phyloP scores from a whole-genome alignment of 352 stramenopile genomes.

The Phytopythium oedochilum region DNA sequence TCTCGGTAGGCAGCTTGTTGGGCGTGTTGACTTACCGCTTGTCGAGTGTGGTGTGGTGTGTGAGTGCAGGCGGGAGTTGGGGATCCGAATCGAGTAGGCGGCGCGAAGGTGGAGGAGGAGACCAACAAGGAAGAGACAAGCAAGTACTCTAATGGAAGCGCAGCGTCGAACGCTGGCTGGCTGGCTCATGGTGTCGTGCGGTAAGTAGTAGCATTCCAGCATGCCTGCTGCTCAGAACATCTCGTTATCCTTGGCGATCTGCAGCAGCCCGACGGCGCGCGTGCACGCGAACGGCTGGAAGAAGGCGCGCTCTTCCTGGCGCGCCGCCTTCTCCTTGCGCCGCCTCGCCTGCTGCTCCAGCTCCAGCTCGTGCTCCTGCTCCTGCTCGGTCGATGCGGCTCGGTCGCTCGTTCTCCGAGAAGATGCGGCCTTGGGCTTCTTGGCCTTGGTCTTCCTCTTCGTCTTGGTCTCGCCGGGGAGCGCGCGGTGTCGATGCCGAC shows the following conservation, averaged over 20 bases:
- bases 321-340: slow-evolving; percentile 8
- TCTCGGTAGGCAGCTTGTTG: background rate
- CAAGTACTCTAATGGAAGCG: background rate
- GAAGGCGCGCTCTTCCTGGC: slow-evolving; percentile 11
- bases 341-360: background rate
- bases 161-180: no score
- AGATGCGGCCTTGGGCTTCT: slow-evolving; percentile 13
- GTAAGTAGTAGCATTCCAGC: background rate
- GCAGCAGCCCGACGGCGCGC: slow-evolving; percentile 48
- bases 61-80: slow-evolving; percentile 3
- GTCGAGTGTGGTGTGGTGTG: background rate
- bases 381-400: background rate
- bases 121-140: background rate
- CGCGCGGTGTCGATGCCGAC: slow-evolving; percentile 6
- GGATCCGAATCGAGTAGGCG: slow-evolving; percentile 1
- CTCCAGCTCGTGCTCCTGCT: background rate
- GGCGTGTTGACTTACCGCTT: background rate
- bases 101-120: no score
- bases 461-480: slow-evolving; percentile 8
- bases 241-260: slow-evolving; percentile 71
- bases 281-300: slow-evolving; percentile 72
- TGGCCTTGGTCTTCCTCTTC: slow-evolving; percentile 20
- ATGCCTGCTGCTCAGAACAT: slow-evolving; percentile 43
- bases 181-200: background rate
- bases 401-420: background rate